Conservation (phyloP, 129 eudicot genomes). For the Arctium lappa region DNA sequence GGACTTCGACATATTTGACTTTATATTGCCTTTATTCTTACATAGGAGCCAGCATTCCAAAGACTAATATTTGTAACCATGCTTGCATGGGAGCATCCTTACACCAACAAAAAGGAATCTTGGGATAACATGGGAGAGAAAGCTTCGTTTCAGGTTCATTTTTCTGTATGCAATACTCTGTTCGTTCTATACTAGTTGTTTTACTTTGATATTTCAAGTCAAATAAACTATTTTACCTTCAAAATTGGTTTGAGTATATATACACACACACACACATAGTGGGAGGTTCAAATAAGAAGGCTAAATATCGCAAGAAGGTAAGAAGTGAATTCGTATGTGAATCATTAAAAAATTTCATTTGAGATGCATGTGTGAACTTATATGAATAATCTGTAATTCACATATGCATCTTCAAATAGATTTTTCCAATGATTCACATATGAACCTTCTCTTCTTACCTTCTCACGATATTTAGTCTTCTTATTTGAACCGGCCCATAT, state of each 20-base stretch:
- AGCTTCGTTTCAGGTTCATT: constrained; percentile 64
- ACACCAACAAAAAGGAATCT: constrained; percentile 39
- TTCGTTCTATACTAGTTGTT: constrained; percentile 9
- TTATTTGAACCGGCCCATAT: not conserved
- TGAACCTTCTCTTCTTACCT: too few species aligned
- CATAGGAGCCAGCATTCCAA: constrained; percentile 87
- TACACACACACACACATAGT: not conserved
- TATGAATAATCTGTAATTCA: too few species aligned
- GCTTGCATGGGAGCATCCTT: constrained; percentile 95
- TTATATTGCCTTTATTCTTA: constrained; percentile 17
- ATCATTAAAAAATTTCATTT: too few species aligned
- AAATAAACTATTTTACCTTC: not conserved
- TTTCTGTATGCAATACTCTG: constrained; percentile 34
- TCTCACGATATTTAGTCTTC: not conserved
- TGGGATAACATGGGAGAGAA: constrained; percentile 36
- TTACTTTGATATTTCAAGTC: not conserved
- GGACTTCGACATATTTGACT: constrained; percentile 1
- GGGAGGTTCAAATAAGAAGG: not conserved
- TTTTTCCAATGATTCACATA: too few species aligned
- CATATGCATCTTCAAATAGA: too few species aligned
- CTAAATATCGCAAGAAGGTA: too few species aligned
- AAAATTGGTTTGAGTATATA: not conserved
- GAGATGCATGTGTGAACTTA: too few species aligned
- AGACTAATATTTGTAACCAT: constrained; percentile 78
- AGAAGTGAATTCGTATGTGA: too few species aligned